phyloP scores from a whole-genome alignment of 2,329 filamentous ascomycete species.

The Epichloe uncinata region DNA sequence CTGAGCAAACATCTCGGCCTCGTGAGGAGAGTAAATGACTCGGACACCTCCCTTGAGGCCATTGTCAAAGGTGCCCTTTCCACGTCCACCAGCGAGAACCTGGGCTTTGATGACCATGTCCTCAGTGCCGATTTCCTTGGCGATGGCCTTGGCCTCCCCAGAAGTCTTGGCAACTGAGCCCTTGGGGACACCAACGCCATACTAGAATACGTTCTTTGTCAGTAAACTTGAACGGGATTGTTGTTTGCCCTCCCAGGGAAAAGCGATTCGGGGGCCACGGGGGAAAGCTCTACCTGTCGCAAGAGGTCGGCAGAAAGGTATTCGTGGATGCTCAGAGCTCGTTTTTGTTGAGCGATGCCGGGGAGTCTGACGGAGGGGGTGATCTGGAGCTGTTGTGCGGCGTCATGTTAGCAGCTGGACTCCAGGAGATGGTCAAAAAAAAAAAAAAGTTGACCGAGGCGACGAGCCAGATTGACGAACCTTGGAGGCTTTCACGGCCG shows the following conservation, averaged over 20 bases:
- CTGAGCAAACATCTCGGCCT: constrained; percentile 92
- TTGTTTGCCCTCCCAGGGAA: background rate
- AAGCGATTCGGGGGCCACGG: constrained; percentile 4
- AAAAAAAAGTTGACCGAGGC: constrained; percentile 3
- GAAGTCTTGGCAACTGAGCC: constrained; percentile 73
- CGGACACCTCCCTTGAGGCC: constrained; percentile 97
- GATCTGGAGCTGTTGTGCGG: constrained; percentile 15
- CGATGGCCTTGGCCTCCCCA: constrained; percentile 81
- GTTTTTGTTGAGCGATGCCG: constrained; percentile 62
- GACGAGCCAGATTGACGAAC: constrained; percentile 33
- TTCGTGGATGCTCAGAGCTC: constrained; percentile 93
- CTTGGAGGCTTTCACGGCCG: constrained; percentile 65
- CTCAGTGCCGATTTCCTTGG: constrained; percentile 80
- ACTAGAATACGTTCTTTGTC: constrained; percentile 37
- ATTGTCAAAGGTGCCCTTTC: constrained; percentile 96
- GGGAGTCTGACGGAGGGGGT: constrained; percentile 42
- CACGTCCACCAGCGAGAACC: constrained; percentile 92
- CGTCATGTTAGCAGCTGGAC: constrained; percentile 5
- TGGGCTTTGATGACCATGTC: constrained; percentile 99
- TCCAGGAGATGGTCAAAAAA: constrained; percentile 6
- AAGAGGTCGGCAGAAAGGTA: constrained; percentile 92
- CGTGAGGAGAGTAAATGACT: constrained; percentile 95
- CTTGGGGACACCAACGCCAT: constrained; percentile 87
- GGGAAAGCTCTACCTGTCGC: constrained; percentile 42
- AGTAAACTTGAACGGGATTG: constrained; percentile 1